A percentile compares a stretch with the other conserved stretches of the same genome.
These are phyloP conservation scores for Yamadazyma diospyri DNA, from an alignment of 1,139 yeast genomes.

Conservation along the genomic window DNA sequence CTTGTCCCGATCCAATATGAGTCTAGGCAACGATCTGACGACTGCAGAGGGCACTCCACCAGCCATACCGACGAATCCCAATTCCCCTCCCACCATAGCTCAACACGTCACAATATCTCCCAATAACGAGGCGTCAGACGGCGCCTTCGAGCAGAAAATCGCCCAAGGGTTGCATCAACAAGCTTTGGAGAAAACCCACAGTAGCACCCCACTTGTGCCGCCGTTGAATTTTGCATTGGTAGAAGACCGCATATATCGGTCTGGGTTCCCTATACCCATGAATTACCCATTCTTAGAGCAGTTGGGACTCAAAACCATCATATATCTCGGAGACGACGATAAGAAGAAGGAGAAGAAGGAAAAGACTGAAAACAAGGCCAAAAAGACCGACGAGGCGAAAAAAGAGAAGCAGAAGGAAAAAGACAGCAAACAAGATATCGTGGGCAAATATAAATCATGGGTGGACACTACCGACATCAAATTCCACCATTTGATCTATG, in stretches of 20 bases:
- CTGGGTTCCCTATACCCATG: slow-evolving; percentile 90
- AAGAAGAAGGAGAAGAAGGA: slow-evolving; percentile 14
- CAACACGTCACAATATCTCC: no score
- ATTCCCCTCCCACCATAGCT: no score
- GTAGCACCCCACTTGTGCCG: slow-evolving; percentile 75
- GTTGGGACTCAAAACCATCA: slow-evolving; percentile 69
- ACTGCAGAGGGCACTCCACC: no score
- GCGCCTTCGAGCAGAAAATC: no score
- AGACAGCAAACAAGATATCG: slow-evolving; percentile 35
- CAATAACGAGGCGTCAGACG: no score
- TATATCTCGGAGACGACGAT: slow-evolving; percentile 73
- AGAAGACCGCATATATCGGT: slow-evolving; percentile 80
- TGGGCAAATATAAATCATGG: slow-evolving; percentile 58
- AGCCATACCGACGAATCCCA: no score
- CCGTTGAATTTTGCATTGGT: slow-evolving; percentile 89
- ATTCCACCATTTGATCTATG: slow-evolving; percentile 62
- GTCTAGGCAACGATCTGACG: no score
- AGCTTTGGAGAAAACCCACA: no score
- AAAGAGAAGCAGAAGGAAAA: slow-evolving; percentile 18
- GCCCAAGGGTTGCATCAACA: no score
- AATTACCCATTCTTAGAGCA: slow-evolving; percentile 77
- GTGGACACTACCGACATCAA: slow-evolving; percentile 53
- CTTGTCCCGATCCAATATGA: no score
- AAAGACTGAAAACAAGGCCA: slow-evolving; percentile 19
- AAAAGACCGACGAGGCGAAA: slow-evolving; percentile 8